phyloP scores from a whole-genome alignment of 108 stramenopile genomes.

The Cyclotella cryptica region DNA sequence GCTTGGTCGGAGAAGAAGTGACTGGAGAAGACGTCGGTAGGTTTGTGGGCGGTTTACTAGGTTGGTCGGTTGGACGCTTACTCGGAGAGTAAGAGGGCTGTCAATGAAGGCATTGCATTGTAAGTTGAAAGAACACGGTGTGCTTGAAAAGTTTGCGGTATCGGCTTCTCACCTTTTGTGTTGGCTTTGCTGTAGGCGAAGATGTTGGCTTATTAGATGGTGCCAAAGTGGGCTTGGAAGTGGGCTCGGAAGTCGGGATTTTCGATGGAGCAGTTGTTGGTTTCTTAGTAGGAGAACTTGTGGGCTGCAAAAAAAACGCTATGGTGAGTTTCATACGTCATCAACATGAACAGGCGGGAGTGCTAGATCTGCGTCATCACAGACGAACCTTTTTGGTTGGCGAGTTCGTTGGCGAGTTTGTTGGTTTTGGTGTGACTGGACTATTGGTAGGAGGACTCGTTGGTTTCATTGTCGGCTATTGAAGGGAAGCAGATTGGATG shows the following conservation, averaged over 20 bases:
- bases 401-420: neutral
- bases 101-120: too few species aligned
- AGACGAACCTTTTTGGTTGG: neutral
- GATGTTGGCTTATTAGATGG: neutral
- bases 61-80: neutral
- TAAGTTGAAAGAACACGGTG: too few species aligned
- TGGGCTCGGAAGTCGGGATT: neutral
- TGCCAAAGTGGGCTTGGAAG: neutral
- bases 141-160: too few species aligned
- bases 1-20: neutral
- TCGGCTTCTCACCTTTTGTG: neutral
- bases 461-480: slow-evolving; percentile 3
- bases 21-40: neutral
- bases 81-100: too few species aligned
- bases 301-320: neutral
- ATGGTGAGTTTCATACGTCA: neutral
- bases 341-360: neutral
- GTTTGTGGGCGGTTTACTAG: neutral
- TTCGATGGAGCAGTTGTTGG: neutral
- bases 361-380: neutral
- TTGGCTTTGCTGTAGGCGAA: neutral
- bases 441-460: neutral
- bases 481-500: neutral
- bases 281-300: neutral
- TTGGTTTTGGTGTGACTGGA: too few species aligned